Base-by-base conservation (phyloP, 2,329 filamentous ascomycete genomes). In the Aurifilum marmelostoma region DNA sequence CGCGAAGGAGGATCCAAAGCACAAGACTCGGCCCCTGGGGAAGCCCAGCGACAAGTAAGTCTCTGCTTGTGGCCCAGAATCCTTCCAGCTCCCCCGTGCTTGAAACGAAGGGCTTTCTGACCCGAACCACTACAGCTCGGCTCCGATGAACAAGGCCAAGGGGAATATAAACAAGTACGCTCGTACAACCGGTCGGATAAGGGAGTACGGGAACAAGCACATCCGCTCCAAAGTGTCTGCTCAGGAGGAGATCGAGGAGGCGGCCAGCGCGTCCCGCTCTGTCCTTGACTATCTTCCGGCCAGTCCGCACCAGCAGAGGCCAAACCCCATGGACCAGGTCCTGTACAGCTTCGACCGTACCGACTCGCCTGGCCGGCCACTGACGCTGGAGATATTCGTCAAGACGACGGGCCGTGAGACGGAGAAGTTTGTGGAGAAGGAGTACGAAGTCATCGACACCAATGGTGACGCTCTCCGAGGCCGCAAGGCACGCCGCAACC, bases 391-490 rank as follows among this genome's bases (percentile, higher is more conserved):
- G 21, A 72, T 79, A 34, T 80, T 79, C 65, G 73, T 80, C 68
- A 80, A 79, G 68, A 78, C 75, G 67, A 77, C 66, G 72, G 78
- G 74, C 2, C 74, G 77, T 2, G 81, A 79, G 63, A 84, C 80
- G 41, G 82, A 84, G 74, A 80, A 78, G 72, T 75, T 83, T 64
- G 79, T 84, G 56, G 80, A 83, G 76, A 80, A 81, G 72, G 83
- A 84, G 75, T 84, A 84, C 72, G 82, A 83, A 75, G 79, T 84
- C 37, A 72, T 84, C 18, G 82, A 84, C 71, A 77, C 72, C 71
- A 82, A 83, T 59, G 83, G 83, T 27, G 79, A 84, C 52, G 75
- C 80, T 1, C 76, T 84, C 50, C 80, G 78, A 73, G 82, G 83
- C 54, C 77, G 79, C 54, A 82, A 80, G 78, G 82, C 81, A 18